phyloP scores from a whole-genome alignment of 108 stramenopile genomes.

The Pseudonitzschia delicatissima region DNA sequence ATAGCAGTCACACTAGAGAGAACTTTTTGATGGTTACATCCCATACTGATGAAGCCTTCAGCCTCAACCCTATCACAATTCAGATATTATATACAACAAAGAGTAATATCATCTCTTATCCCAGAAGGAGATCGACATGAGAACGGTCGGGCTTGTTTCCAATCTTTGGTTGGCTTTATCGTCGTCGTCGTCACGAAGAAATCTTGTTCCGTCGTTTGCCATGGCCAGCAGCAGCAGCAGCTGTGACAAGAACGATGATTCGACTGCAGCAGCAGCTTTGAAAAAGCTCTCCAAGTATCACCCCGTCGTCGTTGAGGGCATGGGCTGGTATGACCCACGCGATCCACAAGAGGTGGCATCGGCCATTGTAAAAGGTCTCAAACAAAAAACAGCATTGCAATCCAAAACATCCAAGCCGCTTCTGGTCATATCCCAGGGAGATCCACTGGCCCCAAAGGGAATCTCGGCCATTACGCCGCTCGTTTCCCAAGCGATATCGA shows the following conservation, averaged over 20 bases:
- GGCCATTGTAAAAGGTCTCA: neutral
- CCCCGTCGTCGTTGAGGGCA: constrained; percentile 16
- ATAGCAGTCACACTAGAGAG: too few relatives aligned
- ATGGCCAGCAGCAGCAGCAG: neutral
- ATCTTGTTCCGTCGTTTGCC: neutral
- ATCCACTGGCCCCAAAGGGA: constrained; percentile 6
- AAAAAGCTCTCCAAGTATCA: constrained; percentile 7
- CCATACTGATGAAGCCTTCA: too few relatives aligned
- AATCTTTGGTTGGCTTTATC: neutral
- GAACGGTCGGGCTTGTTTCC: neutral
- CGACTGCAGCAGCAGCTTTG: neutral
- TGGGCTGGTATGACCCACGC: constrained; percentile 20
- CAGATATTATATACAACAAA: too few relatives aligned
- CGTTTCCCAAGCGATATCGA: neutral
- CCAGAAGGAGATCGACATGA: neutral
- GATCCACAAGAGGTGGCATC: constrained; percentile 9
- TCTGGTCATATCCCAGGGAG: constrained; percentile 8
- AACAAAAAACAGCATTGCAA: neutral
- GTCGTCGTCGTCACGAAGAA: neutral
- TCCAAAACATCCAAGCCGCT: neutral
- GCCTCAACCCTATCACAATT: too few relatives aligned
- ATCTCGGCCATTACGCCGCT: constrained; percentile 17
- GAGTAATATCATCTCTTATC: too few relatives aligned
- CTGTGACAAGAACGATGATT: neutral
- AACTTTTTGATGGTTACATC: too few relatives aligned